Evolutionary conservation across 2,329 filamentous ascomycete genomes (phyloP).

Genomic region (Pezicula radicicola): DNA sequence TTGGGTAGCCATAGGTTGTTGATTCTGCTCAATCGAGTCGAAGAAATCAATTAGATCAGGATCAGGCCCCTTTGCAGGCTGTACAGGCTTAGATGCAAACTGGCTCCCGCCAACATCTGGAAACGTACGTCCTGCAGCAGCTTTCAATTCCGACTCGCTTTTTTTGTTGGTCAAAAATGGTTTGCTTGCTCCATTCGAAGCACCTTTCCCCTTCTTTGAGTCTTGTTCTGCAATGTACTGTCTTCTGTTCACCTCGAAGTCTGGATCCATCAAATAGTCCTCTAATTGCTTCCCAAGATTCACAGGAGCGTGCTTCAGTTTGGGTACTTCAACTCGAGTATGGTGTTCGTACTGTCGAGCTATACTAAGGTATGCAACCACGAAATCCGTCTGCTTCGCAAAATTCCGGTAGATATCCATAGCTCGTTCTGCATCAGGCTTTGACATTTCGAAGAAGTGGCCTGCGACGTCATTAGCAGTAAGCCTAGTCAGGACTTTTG

Average conservation of each 20-base stretch:
- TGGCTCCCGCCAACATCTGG: slow-evolving; percentile 24
- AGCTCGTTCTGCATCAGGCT: slow-evolving; percentile 86
- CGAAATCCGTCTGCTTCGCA: slow-evolving; percentile 85
- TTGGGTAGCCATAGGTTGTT: slow-evolving; percentile 62
- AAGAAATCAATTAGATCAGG: slow-evolving; percentile 93
- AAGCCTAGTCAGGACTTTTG: not conserved
- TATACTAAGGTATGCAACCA: slow-evolving; percentile 84
- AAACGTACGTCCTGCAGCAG: slow-evolving; percentile 22
- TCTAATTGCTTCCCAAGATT: slow-evolving; percentile 86
- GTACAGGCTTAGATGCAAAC: slow-evolving; percentile 37
- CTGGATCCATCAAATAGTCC: slow-evolving; percentile 90
- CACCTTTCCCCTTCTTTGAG: slow-evolving; percentile 48
- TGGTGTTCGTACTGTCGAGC: slow-evolving; percentile 90
- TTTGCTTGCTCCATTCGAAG: slow-evolving; percentile 35
- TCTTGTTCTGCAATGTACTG: slow-evolving; percentile 91
- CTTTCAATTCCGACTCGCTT: slow-evolving; percentile 23
- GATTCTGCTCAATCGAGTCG: slow-evolving; percentile 86
- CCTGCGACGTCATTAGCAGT: slow-evolving; percentile 45
- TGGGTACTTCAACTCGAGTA: slow-evolving; percentile 90
- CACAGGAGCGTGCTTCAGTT: slow-evolving; percentile 94
- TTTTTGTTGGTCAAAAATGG: slow-evolving; percentile 38
- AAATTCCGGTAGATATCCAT: slow-evolving; percentile 91
- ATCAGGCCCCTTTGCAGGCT: slow-evolving; percentile 58
- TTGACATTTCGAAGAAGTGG: slow-evolving; percentile 98
- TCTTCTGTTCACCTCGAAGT: slow-evolving; percentile 89